A percentile compares a stretch with the other conserved stretches of the same genome.
Conservation (phyloP, 371 early-diverging fungal genomes). For the Umbelopsis sp. region DNA sequence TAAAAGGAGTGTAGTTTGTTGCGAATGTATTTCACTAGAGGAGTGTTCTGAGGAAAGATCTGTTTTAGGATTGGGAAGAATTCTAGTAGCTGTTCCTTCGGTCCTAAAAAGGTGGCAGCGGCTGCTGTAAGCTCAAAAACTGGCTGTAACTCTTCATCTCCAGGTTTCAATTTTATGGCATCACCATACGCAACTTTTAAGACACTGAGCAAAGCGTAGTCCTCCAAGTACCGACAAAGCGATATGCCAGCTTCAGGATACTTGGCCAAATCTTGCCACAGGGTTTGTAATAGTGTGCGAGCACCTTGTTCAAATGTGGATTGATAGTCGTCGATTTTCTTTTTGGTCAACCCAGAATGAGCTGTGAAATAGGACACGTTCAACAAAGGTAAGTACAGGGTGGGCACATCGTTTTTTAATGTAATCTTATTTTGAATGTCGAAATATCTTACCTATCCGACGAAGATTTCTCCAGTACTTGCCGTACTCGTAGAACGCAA, state of each 20-base stretch:
- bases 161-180: slow-evolving; percentile 39
- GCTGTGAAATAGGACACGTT: slow-evolving; percentile 27
- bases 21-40: slow-evolving; percentile 25
- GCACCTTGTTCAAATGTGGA: slow-evolving; percentile 40
- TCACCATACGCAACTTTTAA: slow-evolving; percentile 45
- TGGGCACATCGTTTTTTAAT: no score
- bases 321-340: slow-evolving; percentile 44
- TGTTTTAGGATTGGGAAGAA: slow-evolving; percentile 47
- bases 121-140: slow-evolving; percentile 42
- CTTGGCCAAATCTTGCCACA: slow-evolving; percentile 23
- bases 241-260: slow-evolving; percentile 15
- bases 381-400: background rate
- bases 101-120: slow-evolving; percentile 35
- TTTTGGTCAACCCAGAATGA: slow-evolving; percentile 37
- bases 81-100: slow-evolving; percentile 42
- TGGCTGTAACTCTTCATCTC: slow-evolving; percentile 40
- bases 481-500: slow-evolving; percentile 54
- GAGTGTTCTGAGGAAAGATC: slow-evolving; percentile 26
- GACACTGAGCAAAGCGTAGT: slow-evolving; percentile 49
- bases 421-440: no score
- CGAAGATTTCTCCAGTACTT: slow-evolving; percentile 44
- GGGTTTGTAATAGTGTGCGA: slow-evolving; percentile 21
- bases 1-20: slow-evolving; percentile 33
- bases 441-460: slow-evolving; percentile 36
- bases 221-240: slow-evolving; percentile 34